Percentiles rank a stretch among this genome's conserved stretches.
Conservation (phyloP, 2,329 filamentous ascomycete genomes). For the Aspergillus awamori region DNA sequence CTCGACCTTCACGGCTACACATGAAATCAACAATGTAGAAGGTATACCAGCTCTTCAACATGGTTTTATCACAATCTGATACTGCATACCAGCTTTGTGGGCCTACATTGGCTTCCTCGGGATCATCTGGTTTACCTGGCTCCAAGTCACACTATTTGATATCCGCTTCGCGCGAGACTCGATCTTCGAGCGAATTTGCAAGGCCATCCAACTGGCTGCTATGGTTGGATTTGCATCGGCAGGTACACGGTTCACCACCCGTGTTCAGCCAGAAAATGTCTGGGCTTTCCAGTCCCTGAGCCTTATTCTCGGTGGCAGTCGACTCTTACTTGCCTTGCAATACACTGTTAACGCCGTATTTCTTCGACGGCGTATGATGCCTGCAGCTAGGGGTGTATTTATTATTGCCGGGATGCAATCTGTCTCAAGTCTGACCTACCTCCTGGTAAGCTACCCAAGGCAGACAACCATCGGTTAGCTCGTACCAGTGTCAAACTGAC, state of each 20-base stretch:
- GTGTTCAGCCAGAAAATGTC: constrained; percentile 42
- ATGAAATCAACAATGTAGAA: constrained; percentile 57
- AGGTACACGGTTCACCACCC: constrained; percentile 51
- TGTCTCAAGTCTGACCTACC: constrained; percentile 31
- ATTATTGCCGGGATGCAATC: constrained; percentile 35
- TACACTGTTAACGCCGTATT: constrained; percentile 49
- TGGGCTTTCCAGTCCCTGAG: constrained; percentile 50
- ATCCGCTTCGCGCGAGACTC: constrained; percentile 67
- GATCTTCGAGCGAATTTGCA: constrained; percentile 63
- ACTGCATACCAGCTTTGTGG: constrained; percentile 35
- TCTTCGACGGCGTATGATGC: constrained; percentile 30
- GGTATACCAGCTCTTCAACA: constrained; percentile 27
- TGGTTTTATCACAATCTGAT: constrained; percentile 17
- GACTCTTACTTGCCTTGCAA: constrained; percentile 57
- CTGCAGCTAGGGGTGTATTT: constrained; percentile 31
- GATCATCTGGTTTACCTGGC: constrained; percentile 70
- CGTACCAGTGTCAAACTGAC: constrained; percentile 9
- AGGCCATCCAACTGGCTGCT: constrained; percentile 63
- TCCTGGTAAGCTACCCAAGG: constrained; percentile 27
- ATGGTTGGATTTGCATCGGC: constrained; percentile 68
- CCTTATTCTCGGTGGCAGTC: constrained; percentile 54
- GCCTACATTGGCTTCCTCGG: constrained; percentile 59
- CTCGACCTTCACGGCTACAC: constrained; percentile 61
- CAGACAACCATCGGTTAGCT: neutral
- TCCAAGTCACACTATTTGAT: constrained; percentile 65